These are phyloP conservation scores for Xylariaceae sp. DNA, from an alignment of 2,329 filamentous ascomycete species.

Conservation along the genomic window DNA sequence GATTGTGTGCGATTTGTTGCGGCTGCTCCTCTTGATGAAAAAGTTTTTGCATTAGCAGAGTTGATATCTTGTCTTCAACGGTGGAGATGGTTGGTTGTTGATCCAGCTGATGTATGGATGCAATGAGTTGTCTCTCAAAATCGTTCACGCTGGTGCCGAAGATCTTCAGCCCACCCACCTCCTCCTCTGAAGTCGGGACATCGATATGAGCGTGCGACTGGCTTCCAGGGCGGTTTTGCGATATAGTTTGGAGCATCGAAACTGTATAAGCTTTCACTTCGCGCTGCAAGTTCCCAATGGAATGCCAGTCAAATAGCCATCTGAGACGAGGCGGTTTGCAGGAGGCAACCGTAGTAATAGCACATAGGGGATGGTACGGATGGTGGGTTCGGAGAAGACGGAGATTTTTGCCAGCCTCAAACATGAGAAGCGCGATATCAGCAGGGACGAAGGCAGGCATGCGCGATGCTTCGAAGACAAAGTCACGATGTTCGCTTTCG, in stretches of 20 bases:
- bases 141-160: slow-evolving; percentile 46
- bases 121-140: slow-evolving; percentile 45
- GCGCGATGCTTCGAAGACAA: slow-evolving; percentile 57
- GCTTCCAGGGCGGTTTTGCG: not conserved
- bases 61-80: slow-evolving; percentile 34
- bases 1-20: slow-evolving; percentile 23
- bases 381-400: slow-evolving; percentile 69
- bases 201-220: not conserved
- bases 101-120: slow-evolving; percentile 47
- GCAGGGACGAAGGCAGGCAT: slow-evolving; percentile 69
- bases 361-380: slow-evolving; percentile 64
- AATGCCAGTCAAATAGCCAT: slow-evolving; percentile 70
- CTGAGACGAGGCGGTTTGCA: slow-evolving; percentile 54
- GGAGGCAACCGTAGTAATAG: slow-evolving; percentile 41
- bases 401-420: slow-evolving; percentile 74
- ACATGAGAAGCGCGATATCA: slow-evolving; percentile 68
- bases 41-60: slow-evolving; percentile 39
- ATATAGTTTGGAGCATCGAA: slow-evolving; percentile 30
- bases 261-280: slow-evolving; percentile 54
- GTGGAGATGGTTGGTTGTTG: slow-evolving; percentile 26
- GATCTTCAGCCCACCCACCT: slow-evolving; percentile 35
- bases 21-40: slow-evolving; percentile 25
- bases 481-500: slow-evolving; percentile 56
- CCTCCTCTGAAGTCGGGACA: not conserved
- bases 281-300: slow-evolving; percentile 60